A percentile compares a stretch with the other conserved stretches of the same genome.
Evolutionary conservation across 352 stramenopile species (phyloP).

Genomic region (Phytopythium helicoides): DNA sequence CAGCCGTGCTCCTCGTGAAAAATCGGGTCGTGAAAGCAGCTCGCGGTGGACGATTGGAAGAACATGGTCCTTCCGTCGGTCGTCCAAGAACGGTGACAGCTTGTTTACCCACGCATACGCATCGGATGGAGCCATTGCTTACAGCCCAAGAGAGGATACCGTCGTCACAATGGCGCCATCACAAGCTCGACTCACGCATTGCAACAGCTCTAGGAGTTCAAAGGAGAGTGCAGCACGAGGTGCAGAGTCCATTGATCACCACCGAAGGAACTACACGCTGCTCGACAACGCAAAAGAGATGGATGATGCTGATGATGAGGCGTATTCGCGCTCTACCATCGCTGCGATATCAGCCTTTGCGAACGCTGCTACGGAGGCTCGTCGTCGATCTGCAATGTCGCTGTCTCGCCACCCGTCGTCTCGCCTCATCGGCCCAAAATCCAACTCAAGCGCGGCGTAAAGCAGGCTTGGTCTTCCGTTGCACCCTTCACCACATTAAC

Average conservation of each 20-base stretch:
- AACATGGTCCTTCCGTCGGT: background rate
- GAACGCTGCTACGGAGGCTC: conserved; percentile 38
- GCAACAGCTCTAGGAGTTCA: background rate
- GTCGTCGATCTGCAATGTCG: conserved; percentile 51
- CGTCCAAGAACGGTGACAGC: background rate
- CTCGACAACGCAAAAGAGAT: background rate
- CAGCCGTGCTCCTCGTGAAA: background rate
- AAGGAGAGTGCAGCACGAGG: background rate
- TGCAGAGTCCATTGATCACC: background rate
- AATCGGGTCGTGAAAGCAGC: background rate
- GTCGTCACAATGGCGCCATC: no score
- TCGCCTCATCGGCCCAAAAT: conserved; percentile 11
- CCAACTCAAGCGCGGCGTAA: conserved; percentile 1
- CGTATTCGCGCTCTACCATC: conserved; percentile 24
- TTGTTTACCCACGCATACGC: conserved; percentile 8
- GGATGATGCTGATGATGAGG: background rate
- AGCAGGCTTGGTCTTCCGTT: no score
- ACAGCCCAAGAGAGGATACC: conserved; percentile 2
- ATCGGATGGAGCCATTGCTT: conserved; percentile 15
- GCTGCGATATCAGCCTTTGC: conserved; percentile 55
- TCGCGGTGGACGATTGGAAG: background rate
- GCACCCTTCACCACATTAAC: background rate
- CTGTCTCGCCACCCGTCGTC: conserved; percentile 42
- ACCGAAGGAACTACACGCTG: background rate
- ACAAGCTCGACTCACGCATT: no score